These are phyloP conservation scores for Arabidopsis hybrid DNA, from an alignment of 441 rosid genomes.

Conservation along the genomic window DNA sequence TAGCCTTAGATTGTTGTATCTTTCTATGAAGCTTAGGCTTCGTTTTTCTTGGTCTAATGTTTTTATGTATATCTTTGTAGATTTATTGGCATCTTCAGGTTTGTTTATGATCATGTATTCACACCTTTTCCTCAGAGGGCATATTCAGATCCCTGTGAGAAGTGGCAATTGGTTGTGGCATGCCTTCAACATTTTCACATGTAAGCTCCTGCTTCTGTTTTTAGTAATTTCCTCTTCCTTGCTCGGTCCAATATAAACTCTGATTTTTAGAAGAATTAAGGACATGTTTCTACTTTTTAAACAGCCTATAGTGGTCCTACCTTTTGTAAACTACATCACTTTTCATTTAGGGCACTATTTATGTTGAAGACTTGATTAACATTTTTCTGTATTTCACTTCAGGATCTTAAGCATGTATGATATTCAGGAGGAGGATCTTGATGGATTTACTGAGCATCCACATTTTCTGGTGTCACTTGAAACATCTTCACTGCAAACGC, in stretches of 20 bases:
- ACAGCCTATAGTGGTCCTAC: constrained; percentile 15
- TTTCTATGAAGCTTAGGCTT: constrained; percentile 36
- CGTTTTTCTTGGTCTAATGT: constrained; percentile 38
- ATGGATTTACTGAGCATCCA: constrained; percentile 64
- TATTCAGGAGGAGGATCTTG: constrained; percentile 83
- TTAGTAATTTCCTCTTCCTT: constrained; percentile 4
- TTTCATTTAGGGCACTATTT: background rate
- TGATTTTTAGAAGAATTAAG: constrained; percentile 6
- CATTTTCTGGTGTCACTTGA: constrained; percentile 56
- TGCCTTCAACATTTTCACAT: constrained; percentile 97
- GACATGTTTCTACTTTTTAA: constrained; percentile 17
- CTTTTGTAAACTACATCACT: constrained; percentile 7
- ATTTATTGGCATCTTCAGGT: constrained; percentile 92
- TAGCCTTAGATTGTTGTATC: constrained; percentile 40
- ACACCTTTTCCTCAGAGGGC: constrained; percentile 99
- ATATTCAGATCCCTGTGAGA: constrained; percentile 92
- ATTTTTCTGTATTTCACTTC: constrained; percentile 40
- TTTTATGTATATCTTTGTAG: constrained; percentile 56
- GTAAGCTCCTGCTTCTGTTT: constrained; percentile 52
- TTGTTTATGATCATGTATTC: constrained; percentile 90
- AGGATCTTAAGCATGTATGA: constrained; percentile 93
- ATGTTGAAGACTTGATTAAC: constrained; percentile 22
- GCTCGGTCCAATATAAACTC: background rate
- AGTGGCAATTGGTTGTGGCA: constrained; percentile 94
- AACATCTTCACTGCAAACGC: constrained; percentile 71